Evolutionary conservation across 2,329 filamentous ascomycete species (phyloP).

Genomic region (Phoma sp.): DNA sequence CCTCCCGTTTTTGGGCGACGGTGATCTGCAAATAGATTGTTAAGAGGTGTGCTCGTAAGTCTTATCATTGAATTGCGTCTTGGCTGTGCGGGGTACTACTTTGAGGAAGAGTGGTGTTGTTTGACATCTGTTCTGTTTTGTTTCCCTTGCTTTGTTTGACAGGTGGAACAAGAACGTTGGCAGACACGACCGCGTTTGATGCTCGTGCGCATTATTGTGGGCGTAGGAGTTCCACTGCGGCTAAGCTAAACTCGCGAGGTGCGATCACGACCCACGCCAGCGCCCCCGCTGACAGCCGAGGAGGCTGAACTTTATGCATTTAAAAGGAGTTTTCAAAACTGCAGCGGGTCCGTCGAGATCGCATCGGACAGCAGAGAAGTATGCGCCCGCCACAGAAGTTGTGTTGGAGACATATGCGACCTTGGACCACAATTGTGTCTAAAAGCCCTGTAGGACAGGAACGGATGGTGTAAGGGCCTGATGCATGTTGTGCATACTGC

Average conservation of each 20-base stretch:
- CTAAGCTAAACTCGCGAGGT: slow-evolving; percentile 5
- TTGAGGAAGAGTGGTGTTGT: not conserved
- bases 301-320: slow-evolving; percentile 8
- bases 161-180: not conserved
- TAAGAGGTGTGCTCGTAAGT: not conserved
- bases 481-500: not conserved
- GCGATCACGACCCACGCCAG: slow-evolving; percentile 1
- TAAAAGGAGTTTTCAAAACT: slow-evolving; percentile 4
- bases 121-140: not conserved
- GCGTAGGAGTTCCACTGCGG: not conserved
- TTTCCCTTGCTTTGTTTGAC: not conserved
- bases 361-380: not conserved
- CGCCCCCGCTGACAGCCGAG: slow-evolving; percentile 7
- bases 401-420: not conserved
- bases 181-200: not conserved
- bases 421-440: not conserved
- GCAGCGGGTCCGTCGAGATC: not conserved
- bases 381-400: too few relatives aligned
- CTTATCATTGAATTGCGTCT: not conserved
- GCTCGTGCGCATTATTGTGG: not conserved
- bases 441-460: not conserved
- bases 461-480: not conserved
- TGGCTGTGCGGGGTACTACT: not conserved
- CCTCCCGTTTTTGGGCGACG: slow-evolving; percentile 1
- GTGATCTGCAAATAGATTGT: slow-evolving; percentile 15